Evolutionary conservation across 2,329 filamentous ascomycete species (phyloP).

Genomic region (Zelopaecilomyces penicillatus): DNA sequence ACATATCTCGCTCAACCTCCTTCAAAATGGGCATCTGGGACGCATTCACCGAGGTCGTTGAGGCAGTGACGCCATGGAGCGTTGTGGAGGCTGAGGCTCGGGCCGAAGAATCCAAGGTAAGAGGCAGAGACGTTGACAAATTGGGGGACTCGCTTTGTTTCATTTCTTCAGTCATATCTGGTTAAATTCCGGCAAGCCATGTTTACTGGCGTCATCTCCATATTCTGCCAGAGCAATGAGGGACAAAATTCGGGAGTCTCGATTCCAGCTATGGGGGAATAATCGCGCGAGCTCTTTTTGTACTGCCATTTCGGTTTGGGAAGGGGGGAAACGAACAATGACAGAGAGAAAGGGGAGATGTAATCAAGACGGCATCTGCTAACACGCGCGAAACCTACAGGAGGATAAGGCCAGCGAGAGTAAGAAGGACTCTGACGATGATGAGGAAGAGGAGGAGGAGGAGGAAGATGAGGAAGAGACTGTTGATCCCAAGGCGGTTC

Average conservation of each 20-base stretch:
- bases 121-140: conserved; percentile 8
- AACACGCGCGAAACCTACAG: not conserved
- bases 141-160: too few relatives aligned
- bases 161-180: too few relatives aligned
- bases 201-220: too few relatives aligned
- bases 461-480: conserved; percentile 76
- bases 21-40: conserved; percentile 60
- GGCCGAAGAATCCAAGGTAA: conserved; percentile 55
- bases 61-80: conserved; percentile 57
- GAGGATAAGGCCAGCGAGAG: conserved; percentile 39
- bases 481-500: conserved; percentile 75
- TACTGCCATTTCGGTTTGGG: too few relatives aligned
- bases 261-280: too few relatives aligned
- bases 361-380: not conserved
- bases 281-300: too few relatives aligned
- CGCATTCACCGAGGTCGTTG: conserved; percentile 53
- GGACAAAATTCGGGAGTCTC: too few relatives aligned
- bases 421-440: conserved; percentile 41
- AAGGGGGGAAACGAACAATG: too few relatives aligned
- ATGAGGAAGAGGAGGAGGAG: conserved; percentile 54
- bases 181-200: too few relatives aligned
- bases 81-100: conserved; percentile 59
- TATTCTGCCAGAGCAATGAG: too few relatives aligned
- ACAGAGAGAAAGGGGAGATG: too few relatives aligned
- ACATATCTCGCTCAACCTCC: conserved; percentile 20